Conservation (phyloP, 305 asterid species). For the Salvia sclarea region DNA sequence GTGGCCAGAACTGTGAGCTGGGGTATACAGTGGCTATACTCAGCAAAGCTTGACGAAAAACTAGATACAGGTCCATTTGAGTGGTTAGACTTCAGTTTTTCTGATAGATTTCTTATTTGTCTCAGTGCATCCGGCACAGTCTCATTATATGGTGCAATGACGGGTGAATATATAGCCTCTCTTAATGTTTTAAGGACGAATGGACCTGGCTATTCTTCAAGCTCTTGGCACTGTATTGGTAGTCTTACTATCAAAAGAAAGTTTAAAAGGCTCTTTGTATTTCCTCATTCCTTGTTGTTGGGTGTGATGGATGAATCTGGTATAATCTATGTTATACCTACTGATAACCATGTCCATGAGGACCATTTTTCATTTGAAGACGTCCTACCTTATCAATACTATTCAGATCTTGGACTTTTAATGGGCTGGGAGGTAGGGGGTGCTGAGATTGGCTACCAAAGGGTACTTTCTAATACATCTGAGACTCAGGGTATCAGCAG, state of each 20-base stretch:
- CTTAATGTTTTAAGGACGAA: constrained; percentile 48
- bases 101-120: constrained; percentile 69
- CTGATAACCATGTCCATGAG: constrained; percentile 47
- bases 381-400: constrained; percentile 39
- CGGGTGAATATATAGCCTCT: constrained; percentile 62
- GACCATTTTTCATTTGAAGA: constrained; percentile 44
- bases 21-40: constrained; percentile 87
- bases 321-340: constrained; percentile 48
- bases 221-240: constrained; percentile 35
- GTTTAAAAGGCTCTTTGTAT: constrained; percentile 62
- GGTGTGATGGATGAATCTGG: constrained; percentile 88
- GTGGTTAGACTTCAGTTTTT: constrained; percentile 82
- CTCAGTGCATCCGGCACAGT: constrained; percentile 72
- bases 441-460: constrained; percentile 79
- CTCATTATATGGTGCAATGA: constrained; percentile 58
- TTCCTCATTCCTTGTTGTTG: constrained; percentile 64
- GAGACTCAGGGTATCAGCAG: constrained; percentile 33
- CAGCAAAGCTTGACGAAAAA: constrained; percentile 62
- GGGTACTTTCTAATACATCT: constrained; percentile 44
- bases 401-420: constrained; percentile 55
- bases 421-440: constrained; percentile 72
- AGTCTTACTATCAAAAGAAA: constrained; percentile 47
- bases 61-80: constrained; percentile 49
- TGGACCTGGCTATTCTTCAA: constrained; percentile 43
- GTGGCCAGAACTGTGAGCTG: constrained; percentile 65